These are phyloP conservation scores for Populus hybrid DNA, from an alignment of 441 rosid genomes.

Conservation along the genomic window DNA sequence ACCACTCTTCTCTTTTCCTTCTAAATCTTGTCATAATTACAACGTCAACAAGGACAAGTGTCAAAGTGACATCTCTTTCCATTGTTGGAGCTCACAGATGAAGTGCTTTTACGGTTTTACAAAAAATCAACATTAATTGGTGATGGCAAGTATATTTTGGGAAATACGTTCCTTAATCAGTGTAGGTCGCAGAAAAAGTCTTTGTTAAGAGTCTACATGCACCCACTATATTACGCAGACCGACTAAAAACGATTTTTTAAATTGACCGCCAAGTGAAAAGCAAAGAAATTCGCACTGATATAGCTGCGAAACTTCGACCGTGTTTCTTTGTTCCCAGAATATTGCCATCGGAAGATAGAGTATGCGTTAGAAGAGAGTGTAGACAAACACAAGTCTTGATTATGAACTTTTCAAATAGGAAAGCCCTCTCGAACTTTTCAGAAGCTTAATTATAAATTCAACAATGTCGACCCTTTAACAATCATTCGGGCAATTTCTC, in stretches of 20 bases:
- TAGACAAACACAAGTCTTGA: not conserved
- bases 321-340: no score
- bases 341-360: not conserved
- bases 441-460: not conserved
- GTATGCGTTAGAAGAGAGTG: not conserved
- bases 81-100: not conserved
- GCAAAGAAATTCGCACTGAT: not conserved
- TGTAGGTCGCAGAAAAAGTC: not conserved
- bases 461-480: not conserved
- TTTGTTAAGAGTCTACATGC: not conserved
- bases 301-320: not conserved
- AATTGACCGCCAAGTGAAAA: not conserved
- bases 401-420: not conserved
- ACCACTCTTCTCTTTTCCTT: not conserved
- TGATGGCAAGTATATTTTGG: not conserved
- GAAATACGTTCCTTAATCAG: not conserved
- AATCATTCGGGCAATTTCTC: not conserved
- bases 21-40: not conserved
- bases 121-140: not conserved
- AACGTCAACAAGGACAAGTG: not conserved
- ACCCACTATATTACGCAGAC: not conserved
- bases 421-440: not conserved
- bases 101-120: not conserved
- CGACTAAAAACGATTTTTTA: not conserved
- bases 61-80: not conserved